Conservation (phyloP, 495 filamentous ascomycete species). For the Aspergillus egyptiacus region DNA sequence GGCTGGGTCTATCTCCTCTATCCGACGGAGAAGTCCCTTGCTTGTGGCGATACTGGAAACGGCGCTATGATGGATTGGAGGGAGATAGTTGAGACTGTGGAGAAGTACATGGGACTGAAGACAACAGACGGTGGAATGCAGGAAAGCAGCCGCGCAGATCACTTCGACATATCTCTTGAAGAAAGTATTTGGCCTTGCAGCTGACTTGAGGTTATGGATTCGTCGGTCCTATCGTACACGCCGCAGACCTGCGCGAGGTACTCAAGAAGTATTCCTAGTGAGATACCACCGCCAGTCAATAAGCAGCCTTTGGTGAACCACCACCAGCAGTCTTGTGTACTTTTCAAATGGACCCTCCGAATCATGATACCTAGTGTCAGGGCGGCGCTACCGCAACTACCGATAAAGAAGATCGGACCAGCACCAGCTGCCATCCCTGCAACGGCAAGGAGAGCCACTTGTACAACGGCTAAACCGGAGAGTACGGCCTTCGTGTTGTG, state of each 20-base stretch:
- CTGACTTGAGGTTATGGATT: not conserved
- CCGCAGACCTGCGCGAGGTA: conserved; percentile 43
- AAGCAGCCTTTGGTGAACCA: conserved; percentile 82
- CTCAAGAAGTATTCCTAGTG: conserved; percentile 56
- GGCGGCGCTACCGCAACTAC: conserved; percentile 77
- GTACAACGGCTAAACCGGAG: conserved; percentile 63
- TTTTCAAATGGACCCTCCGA: conserved; percentile 75
- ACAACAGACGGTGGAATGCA: not conserved
- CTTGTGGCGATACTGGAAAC: conserved; percentile 73
- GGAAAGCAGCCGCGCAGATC: not conserved
- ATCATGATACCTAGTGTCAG: conserved; percentile 81
- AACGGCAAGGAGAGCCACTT: conserved; percentile 72
- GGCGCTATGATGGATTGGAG: conserved; percentile 77
- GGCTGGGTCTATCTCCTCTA: conserved; percentile 73
- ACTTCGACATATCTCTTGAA: not conserved
- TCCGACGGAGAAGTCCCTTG: conserved; percentile 65
- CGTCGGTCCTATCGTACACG: conserved; percentile 22
- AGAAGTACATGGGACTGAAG: conserved; percentile 23
- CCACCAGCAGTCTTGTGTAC: conserved; percentile 86
- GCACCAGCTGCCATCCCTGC: conserved; percentile 69
- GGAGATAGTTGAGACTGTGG: conserved; percentile 60
- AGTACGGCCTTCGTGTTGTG: conserved; percentile 82
- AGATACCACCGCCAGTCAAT: conserved; percentile 62
- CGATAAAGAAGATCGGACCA: conserved; percentile 78
- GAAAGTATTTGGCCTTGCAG: not conserved